phyloP scores from a whole-genome alignment of 2,329 filamentous ascomycete species.

The Aspergillus brunneoviolaceus region DNA sequence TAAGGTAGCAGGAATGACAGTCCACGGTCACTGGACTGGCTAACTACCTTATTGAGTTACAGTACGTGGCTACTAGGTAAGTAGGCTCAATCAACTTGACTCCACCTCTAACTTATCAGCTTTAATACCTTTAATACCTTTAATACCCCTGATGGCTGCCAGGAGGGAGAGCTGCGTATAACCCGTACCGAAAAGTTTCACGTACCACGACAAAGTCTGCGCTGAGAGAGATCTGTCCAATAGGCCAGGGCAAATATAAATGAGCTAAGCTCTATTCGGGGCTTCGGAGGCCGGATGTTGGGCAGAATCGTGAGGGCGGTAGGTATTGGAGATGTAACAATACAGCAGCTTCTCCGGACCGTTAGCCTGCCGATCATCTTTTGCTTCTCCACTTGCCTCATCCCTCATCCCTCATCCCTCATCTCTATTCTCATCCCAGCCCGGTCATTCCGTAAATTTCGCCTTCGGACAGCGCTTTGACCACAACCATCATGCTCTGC shows the following conservation, averaged over 20 bases:
- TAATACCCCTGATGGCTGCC: background rate
- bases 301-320: background rate
- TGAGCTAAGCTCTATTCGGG: background rate
- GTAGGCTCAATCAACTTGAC: background rate
- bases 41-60: no score
- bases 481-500: no score
- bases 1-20: no score
- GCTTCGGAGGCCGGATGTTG: slow-evolving; percentile 14
- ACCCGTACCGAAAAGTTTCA: background rate
- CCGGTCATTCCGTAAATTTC: no score
- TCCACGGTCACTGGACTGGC: no score
- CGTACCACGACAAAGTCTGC: background rate
- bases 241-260: no score
- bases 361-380: background rate
- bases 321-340: background rate
- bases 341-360: background rate
- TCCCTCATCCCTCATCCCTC: background rate
- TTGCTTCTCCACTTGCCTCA: background rate
- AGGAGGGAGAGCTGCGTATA: background rate
- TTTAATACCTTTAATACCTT: no score
- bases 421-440: background rate
- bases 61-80: no score
- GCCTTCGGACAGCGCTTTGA: no score
- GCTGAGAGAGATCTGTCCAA: background rate
- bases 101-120: background rate